A percentile compares a stretch with the other conserved stretches of the same genome.
phyloP scores from a whole-genome alignment of 495 filamentous ascomycete genomes.

The Xylaria acuta region DNA sequence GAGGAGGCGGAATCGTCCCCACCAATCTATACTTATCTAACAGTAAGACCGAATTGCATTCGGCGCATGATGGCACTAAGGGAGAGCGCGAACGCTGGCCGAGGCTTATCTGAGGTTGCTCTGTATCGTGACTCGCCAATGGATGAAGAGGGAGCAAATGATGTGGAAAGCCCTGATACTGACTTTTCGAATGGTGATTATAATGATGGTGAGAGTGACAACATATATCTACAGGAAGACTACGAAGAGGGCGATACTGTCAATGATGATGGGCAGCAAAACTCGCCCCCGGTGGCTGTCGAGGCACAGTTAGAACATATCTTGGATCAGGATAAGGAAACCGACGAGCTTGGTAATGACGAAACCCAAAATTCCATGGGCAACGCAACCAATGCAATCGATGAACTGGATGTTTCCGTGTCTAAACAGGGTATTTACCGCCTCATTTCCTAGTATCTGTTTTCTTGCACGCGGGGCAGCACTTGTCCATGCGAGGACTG shows the following conservation, averaged over 20 bases:
- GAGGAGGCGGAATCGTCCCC: slow-evolving; percentile 34
- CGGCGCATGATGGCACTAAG: slow-evolving; percentile 40
- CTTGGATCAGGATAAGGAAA: neutral
- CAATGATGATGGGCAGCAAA: neutral
- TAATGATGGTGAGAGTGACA: slow-evolving; percentile 61
- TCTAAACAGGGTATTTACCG: slow-evolving; percentile 36
- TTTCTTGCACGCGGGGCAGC: slow-evolving; percentile 13
- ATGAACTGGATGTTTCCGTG: slow-evolving; percentile 40
- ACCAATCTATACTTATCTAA: slow-evolving; percentile 39
- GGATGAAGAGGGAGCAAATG: slow-evolving; percentile 27
- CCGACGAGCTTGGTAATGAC: slow-evolving; percentile 21
- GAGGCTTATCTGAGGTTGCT: slow-evolving; percentile 40
- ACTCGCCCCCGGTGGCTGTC: neutral
- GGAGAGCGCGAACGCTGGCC: slow-evolving; percentile 40
- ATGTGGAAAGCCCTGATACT: slow-evolving; percentile 21
- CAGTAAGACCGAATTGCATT: slow-evolving; percentile 40
- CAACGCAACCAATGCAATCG: slow-evolving; percentile 40
- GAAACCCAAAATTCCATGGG: slow-evolving; percentile 34
- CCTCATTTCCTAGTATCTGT: slow-evolving; percentile 14
- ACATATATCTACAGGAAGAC: slow-evolving; percentile 36
- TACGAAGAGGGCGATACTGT: slow-evolving; percentile 9
- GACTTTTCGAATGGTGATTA: slow-evolving; percentile 25
- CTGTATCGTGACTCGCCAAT: slow-evolving; percentile 36
- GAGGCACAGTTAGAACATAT: slow-evolving; percentile 4
- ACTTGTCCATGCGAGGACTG: slow-evolving; percentile 36